These are phyloP conservation scores for Venturia carpophila DNA, from an alignment of 2,329 filamentous ascomycete genomes.

Conservation along the genomic window DNA sequence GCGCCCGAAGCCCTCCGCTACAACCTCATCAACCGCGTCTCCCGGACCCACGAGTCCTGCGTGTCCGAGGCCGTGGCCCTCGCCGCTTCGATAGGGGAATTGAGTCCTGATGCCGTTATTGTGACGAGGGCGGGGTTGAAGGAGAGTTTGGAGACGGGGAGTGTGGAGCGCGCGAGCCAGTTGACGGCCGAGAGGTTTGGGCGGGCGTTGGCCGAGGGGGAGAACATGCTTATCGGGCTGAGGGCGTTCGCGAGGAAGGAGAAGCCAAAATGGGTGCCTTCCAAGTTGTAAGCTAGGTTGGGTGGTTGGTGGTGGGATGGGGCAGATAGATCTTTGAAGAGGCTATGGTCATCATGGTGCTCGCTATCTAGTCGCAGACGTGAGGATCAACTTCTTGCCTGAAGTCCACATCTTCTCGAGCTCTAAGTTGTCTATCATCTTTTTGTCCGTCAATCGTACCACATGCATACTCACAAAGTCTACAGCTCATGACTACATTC, in stretches of 20 bases:
- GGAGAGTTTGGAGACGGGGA: slow-evolving; percentile 35
- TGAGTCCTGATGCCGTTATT: slow-evolving; percentile 35
- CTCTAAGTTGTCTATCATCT: too few species aligned
- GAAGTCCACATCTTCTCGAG: too few species aligned
- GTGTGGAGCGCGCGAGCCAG: slow-evolving; percentile 36
- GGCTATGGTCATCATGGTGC: too few species aligned
- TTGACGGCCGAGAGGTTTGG: slow-evolving; percentile 37
- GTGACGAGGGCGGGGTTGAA: slow-evolving; percentile 36
- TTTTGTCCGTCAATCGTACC: too few species aligned
- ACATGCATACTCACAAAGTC: too few species aligned
- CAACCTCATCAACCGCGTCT: slow-evolving; percentile 36
- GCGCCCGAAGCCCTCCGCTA: slow-evolving; percentile 39
- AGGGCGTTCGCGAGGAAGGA: slow-evolving; percentile 46
- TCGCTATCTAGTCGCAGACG: too few species aligned
- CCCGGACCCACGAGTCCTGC: slow-evolving; percentile 28
- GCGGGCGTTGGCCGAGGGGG: slow-evolving; percentile 34
- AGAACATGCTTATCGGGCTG: slow-evolving; percentile 45
- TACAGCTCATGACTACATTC: too few species aligned
- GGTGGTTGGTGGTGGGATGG: too few species aligned
- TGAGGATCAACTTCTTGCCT: too few species aligned
- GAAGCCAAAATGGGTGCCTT: slow-evolving; percentile 42
- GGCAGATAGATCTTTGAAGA: too few species aligned
- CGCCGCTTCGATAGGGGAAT: slow-evolving; percentile 30
- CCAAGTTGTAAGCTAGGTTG: slow-evolving; percentile 32
- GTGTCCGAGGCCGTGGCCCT: slow-evolving; percentile 33